Conservation (phyloP, 345 rosid species). For the Trapa incisa region DNA sequence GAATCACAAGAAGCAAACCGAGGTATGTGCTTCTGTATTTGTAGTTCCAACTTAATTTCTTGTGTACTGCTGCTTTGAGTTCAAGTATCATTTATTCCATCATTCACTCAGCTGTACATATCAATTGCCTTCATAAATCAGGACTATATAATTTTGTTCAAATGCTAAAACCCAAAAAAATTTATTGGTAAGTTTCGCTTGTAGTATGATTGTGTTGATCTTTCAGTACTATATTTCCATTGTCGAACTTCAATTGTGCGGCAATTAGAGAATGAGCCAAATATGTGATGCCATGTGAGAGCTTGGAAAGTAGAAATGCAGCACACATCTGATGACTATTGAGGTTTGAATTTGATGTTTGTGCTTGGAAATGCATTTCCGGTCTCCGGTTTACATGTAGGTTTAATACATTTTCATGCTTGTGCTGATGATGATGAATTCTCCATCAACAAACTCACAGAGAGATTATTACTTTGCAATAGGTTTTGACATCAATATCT, state of each 20-base stretch:
- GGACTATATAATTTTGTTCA: no score
- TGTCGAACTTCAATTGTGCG: not conserved
- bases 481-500: conserved; percentile 7
- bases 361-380: not conserved
- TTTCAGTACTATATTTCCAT: not conserved
- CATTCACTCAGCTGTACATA: not conserved
- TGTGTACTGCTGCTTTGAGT: not conserved
- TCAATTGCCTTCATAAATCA: not conserved
- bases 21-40: conserved; percentile 31
- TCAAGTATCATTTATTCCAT: conserved; percentile 6
- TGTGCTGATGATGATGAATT: not conserved
- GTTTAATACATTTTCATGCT: not conserved
- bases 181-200: no score
- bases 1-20: conserved; percentile 30
- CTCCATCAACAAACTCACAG: not conserved
- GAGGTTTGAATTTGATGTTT: not conserved
- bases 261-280: not conserved
- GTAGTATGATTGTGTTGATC: not conserved
- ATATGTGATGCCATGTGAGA: no score
- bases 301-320: not conserved
- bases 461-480: conserved; percentile 10
- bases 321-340: not conserved
- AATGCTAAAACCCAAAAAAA: no score
- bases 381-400: no score
- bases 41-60: not conserved